phyloP scores from a whole-genome alignment of 768 basidiomycete species.

The Boletus coccyginus region DNA sequence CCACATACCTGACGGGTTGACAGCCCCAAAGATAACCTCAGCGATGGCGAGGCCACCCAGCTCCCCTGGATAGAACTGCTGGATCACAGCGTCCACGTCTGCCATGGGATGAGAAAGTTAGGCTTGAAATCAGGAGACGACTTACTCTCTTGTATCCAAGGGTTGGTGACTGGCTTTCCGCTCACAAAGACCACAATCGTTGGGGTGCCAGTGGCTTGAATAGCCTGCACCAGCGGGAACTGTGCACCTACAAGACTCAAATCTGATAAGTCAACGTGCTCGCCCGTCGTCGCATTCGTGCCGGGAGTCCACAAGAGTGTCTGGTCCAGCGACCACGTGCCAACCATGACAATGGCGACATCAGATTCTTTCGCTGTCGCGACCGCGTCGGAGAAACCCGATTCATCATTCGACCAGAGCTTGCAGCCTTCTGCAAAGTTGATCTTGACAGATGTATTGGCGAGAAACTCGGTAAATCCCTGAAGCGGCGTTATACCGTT shows the following conservation, averaged over 20 bases:
- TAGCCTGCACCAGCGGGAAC: constrained; percentile 56
- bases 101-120: neutral
- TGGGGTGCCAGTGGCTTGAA: constrained; percentile 59
- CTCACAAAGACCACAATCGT: constrained; percentile 66
- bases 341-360: constrained; percentile 62
- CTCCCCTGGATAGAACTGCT: constrained; percentile 74
- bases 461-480: constrained; percentile 55
- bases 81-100: constrained; percentile 70
- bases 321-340: constrained; percentile 36
- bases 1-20: constrained; percentile 64
- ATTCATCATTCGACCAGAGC: constrained; percentile 59
- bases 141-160: constrained; percentile 65
- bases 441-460: constrained; percentile 47
- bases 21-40: constrained; percentile 61
- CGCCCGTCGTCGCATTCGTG: constrained; percentile 68
- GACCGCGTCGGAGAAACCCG: constrained; percentile 43
- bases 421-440: constrained; percentile 66
- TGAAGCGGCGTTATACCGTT: constrained; percentile 52
- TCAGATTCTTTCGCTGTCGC: constrained; percentile 51
- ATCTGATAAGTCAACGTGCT: constrained; percentile 63
- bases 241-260: constrained; percentile 66
- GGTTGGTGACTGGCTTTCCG: constrained; percentile 67
- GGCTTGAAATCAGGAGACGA: neutral
- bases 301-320: constrained; percentile 51
- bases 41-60: constrained; percentile 63